Percentiles rank a stretch among this genome's conserved stretches.
Evolutionary conservation across 768 basidiomycete species (phyloP).

Genomic region (Leucosporidium scottii): DNA sequence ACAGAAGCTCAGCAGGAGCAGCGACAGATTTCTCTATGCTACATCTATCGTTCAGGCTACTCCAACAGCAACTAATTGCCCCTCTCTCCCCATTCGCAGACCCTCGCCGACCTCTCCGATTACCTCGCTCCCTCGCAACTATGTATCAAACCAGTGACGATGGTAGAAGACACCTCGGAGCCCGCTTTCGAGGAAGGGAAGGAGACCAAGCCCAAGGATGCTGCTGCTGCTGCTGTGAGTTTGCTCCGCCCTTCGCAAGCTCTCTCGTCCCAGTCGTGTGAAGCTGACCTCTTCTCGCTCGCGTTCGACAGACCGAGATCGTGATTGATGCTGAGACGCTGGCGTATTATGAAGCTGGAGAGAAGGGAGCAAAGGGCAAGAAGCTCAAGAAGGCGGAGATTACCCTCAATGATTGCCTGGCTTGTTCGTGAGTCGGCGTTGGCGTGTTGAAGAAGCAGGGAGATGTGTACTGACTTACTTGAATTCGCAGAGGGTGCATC

Average conservation of each 20-base stretch:
- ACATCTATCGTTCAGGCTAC: neutral
- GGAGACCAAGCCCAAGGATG: neutral
- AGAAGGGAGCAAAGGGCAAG: constrained; percentile 36
- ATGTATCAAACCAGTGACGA: constrained; percentile 89
- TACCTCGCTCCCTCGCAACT: constrained; percentile 94
- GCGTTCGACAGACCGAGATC: constrained; percentile 72
- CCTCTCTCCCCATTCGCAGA: neutral
- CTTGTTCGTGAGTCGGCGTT: constrained; percentile 69
- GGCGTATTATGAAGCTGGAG: constrained; percentile 82
- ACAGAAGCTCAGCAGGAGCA: too few species aligned
- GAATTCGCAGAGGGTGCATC: constrained; percentile 72
- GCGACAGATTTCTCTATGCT: neutral
- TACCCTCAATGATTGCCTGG: constrained; percentile 92
- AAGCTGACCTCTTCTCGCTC: constrained; percentile 40
- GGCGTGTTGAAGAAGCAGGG: neutral
- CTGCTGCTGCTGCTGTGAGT: constrained; percentile 26
- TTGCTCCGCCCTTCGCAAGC: too few species aligned
- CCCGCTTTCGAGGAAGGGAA: constrained; percentile 40
- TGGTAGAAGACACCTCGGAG: constrained; percentile 47
- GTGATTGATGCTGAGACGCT: constrained; percentile 60
- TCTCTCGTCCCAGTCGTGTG: too few species aligned
- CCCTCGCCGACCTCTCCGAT: constrained; percentile 46
- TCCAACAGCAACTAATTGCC: neutral
- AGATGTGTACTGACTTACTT: constrained; percentile 4
- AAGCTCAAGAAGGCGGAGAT: constrained; percentile 91